Conservation (phyloP, 179 eudicot species). For the Monotropa hypopitys region DNA sequence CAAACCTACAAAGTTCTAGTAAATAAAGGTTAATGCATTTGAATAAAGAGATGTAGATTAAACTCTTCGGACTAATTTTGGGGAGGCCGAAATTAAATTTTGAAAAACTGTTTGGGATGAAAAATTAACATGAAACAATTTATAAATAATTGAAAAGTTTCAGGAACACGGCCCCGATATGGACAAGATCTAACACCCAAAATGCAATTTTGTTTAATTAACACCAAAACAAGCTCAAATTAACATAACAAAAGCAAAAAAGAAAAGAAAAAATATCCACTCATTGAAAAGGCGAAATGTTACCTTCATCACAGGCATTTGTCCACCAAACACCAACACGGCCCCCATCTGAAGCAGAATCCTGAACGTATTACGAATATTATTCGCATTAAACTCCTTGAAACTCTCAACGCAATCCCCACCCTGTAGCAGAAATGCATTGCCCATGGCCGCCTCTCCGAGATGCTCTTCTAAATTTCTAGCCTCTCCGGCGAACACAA, state of each 20-base stretch:
- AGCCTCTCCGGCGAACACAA: slow-evolving; percentile 70
- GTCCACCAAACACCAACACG: slow-evolving; percentile 60
- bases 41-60: background rate
- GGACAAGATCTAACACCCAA: background rate
- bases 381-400: slow-evolving; percentile 61
- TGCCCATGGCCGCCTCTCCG: slow-evolving; percentile 59
- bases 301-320: slow-evolving; percentile 67
- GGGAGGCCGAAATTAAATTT: background rate
- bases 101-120: background rate
- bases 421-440: slow-evolving; percentile 54
- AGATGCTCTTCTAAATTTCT: slow-evolving; percentile 46
- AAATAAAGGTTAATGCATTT: slow-evolving; percentile 2
- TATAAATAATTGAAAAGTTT: background rate
- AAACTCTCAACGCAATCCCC: slow-evolving; percentile 77
- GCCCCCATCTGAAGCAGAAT: slow-evolving; percentile 65
- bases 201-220: background rate
- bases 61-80: background rate
- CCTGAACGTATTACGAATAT: slow-evolving; percentile 54
- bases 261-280: background rate
- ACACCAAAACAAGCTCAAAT: background rate
- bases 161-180: background rate
- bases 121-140: background rate
- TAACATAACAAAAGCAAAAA: background rate
- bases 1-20: background rate
- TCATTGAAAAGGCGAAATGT: background rate